phyloP scores from a whole-genome alignment of 2,329 filamentous ascomycete genomes.

The Fusarium brachygibbosum region DNA sequence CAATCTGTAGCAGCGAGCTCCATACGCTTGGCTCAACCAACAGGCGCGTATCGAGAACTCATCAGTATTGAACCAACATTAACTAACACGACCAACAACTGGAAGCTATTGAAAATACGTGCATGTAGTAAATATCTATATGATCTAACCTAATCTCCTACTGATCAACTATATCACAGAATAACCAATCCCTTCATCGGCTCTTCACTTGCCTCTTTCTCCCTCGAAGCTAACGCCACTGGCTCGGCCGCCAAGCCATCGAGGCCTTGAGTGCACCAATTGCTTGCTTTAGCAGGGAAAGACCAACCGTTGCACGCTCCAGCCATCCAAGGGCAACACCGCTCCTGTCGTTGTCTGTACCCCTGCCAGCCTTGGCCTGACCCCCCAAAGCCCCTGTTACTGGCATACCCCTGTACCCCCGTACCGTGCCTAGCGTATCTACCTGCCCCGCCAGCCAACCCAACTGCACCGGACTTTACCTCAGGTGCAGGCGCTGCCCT shows the following conservation, averaged over 20 bases:
- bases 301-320: conserved; percentile 33
- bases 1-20: not conserved
- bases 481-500: conserved; percentile 39
- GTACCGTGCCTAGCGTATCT: conserved; percentile 46
- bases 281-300: conserved; percentile 41
- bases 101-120: conserved; percentile 20
- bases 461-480: conserved; percentile 29
- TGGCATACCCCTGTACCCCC: conserved; percentile 34
- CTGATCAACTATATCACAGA: conserved; percentile 23
- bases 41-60: not conserved
- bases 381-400: conserved; percentile 23
- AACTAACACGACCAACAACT: not conserved
- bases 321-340: conserved; percentile 37
- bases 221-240: conserved; percentile 40
- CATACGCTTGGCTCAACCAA: conserved; percentile 10
- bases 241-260: conserved; percentile 41
- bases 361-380: conserved; percentile 12
- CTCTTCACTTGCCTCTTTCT: conserved; percentile 31
- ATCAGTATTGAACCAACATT: not conserved
- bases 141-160: conserved; percentile 20
- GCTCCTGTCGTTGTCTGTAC: conserved; percentile 17
- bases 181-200: conserved; percentile 28
- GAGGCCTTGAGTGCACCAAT: conserved; percentile 43
- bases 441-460: conserved; percentile 36
- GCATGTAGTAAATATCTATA: conserved; percentile 13